These are phyloP conservation scores for Diaporthe ampelina DNA, from an alignment of 2,329 filamentous ascomycete species.

Conservation along the genomic window DNA sequence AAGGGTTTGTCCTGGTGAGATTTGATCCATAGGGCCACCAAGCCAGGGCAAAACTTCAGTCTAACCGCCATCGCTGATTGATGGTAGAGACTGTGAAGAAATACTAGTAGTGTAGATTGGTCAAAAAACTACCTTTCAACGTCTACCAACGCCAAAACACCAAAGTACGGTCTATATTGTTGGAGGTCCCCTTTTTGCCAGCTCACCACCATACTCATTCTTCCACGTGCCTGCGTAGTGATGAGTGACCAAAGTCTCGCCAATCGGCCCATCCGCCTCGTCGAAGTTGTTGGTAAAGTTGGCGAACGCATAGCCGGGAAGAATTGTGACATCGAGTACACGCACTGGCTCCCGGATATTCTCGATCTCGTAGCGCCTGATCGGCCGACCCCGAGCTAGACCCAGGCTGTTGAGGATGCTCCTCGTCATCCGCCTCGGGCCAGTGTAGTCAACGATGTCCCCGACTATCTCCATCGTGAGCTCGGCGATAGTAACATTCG, in stretches of 20 bases:
- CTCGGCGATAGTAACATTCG: slow-evolving; percentile 34
- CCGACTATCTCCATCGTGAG: slow-evolving; percentile 39
- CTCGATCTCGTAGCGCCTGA: slow-evolving; percentile 8
- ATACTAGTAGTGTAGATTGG: background rate
- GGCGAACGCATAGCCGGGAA: slow-evolving; percentile 24
- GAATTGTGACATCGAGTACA: slow-evolving; percentile 11
- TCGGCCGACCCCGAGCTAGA: background rate
- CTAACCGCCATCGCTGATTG: too few species aligned
- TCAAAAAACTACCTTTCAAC: background rate
- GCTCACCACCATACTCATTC: slow-evolving; percentile 36
- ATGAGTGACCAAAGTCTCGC: slow-evolving; percentile 35
- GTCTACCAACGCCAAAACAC: background rate
- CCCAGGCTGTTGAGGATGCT: slow-evolving; percentile 40
- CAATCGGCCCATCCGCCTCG: slow-evolving; percentile 15
- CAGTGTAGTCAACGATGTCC: slow-evolving; percentile 43
- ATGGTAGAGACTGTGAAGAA: background rate
- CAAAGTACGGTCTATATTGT: background rate
- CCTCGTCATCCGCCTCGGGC: slow-evolving; percentile 40
- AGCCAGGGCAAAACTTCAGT: background rate
- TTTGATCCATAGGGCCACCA: too few species aligned
- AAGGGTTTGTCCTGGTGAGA: background rate
- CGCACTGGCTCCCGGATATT: slow-evolving; percentile 5
- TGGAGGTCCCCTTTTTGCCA: background rate
- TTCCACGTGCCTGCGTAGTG: slow-evolving; percentile 41
- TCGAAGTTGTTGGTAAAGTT: slow-evolving; percentile 1